Evolutionary conservation across 2,329 filamentous ascomycete genomes (phyloP), one percentile per base, ranked within the genome.

Genomic region (Talaromyces amestolkiae): DNA sequence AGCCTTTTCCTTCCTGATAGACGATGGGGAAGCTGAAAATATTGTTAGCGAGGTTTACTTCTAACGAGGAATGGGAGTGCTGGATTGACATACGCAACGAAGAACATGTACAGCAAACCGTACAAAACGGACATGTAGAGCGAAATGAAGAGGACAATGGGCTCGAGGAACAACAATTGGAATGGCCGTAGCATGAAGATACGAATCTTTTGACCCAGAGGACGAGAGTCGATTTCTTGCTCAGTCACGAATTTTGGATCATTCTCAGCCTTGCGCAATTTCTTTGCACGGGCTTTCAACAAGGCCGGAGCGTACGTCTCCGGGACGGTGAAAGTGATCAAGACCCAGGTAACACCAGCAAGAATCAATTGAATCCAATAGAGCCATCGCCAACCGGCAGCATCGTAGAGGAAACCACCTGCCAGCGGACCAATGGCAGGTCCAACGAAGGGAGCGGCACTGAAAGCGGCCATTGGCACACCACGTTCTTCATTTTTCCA

Each of bases 321-420:
- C 1, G 92, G 91, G 0, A 96, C 89, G n/a, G 91, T 95, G 78
- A 96, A 93, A 35, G 89, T 89, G 76, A 95, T 93, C 67, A 94
- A 75, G 19, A 90, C 67, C 87, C 90, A 95, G 70, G 89, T 85
- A 58, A 89, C 74, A 15, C 83, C 87, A 31, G 90, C 82, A 13
- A 95, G 74, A 72, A 96, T 96, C 11, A 95, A 81, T 73, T 94
- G 91, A 70, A 96, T 86, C 89, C 91, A 94, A 80, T 95, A 95
- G 0, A 95, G 82, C 91, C 91, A 95, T 69, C 91, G 82, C 92
- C 92, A 95, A 43, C 89, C 89, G 0, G 82, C 78, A 0, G 85
- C 85, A 70, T 93, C 89, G 8, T 85, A 84, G 1, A 95, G 81
- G 74, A 88, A 96, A 11, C 91, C 92, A 69, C 92, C 93, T 7